Base-by-base conservation (phyloP, 305 asterid genomes). In the Stenogyne calaminthoides region DNA sequence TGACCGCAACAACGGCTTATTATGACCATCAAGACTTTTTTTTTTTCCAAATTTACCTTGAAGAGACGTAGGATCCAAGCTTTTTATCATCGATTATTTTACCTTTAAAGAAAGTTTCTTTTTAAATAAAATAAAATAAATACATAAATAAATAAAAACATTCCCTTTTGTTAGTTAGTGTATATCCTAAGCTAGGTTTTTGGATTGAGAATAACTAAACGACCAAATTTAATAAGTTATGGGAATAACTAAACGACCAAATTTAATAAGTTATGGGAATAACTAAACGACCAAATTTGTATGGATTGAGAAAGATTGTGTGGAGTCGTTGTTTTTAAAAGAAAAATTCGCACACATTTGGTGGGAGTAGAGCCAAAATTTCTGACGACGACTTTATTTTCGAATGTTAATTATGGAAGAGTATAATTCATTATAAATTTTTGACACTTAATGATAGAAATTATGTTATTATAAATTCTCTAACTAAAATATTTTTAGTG, bases 41-140 rank as follows among this genome's bases (percentile, higher is more conserved):
- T 54, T 18, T 9, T 52, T 19, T 54, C 3, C n/a, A 18, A 18
- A 8, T 9, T 55, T 55, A 55, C 32, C 8, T 54, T 19, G 32
- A 54, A 54, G 6, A 54, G 60, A 55, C 12, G n/a, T 55, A 55
- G 60, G 9, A 55, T 55, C 60, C 60, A 55, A 55, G 60, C 22
- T 10, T 52, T 52, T 52, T 52, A 55, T 55, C 32, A 55, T 55
- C 6, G 34, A 55, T 55, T 55, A 55, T 7, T 55, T 55, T 19
- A 9, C 60, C 32, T 20, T 55, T 55, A 6, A 2, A 55, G 0
- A 9, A 2, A 3, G 1, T 40, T 49, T 49, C 0, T 15, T 49
- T 47, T 3, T n/a, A 47, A 49, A 16, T 15, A 15, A n/a, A 15
- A 46, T 25, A 25, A 25, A 25, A 25, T 1, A 25, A 25, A 25